Evolutionary conservation across 345 rosid genomes (phyloP), one percentile per base, ranked within the genome.

Genomic region (Arabis hirsuta): DNA sequence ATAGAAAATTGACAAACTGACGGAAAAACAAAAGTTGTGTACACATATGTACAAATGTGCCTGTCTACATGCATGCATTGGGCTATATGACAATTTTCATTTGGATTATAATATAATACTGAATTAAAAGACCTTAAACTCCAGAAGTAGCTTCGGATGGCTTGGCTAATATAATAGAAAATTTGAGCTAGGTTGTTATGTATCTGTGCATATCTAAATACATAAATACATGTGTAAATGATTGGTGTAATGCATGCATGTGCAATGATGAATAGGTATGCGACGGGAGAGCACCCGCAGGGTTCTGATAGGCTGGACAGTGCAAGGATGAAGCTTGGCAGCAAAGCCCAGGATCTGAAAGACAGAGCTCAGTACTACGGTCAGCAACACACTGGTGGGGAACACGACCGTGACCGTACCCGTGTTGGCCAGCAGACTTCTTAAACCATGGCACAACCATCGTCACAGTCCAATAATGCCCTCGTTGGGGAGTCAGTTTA

Each of bases 341-440:
- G 79, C 24, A 91, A 89, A 87, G 88, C 88, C 12, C 74, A 86
- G 34, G 97, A 93, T 72, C 76, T 90, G 78, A 93, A 83, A 79
- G 96, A 88, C 67, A 86, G 82, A 73, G 87, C 88, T 14, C 88
- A 82, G 53, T 88, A 87, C 72, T 84, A 71, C 19, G 88, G 91
- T 6, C 85, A 80, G 67, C 86, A 84, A 46, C 84, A 76, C 7
- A 76, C 79, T 1, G 79, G 79, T 62, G 70, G 44, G 8, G 78
- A 74, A 53, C 78, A 67, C 4, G 78, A 67, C 73, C 77, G 72
- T 66, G 78, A 73, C 55, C 69, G 79, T 16, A 68, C 73, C 43
- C 79, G 79, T 60, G 70, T 36, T 2, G 26, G 12, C 12, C 79
- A 69, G 44, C 79, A 76, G 2, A 76, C 65, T 1, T 8, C 65